Conservation (phyloP, 257 asterid species). For the Capsicum rhomboideum region DNA sequence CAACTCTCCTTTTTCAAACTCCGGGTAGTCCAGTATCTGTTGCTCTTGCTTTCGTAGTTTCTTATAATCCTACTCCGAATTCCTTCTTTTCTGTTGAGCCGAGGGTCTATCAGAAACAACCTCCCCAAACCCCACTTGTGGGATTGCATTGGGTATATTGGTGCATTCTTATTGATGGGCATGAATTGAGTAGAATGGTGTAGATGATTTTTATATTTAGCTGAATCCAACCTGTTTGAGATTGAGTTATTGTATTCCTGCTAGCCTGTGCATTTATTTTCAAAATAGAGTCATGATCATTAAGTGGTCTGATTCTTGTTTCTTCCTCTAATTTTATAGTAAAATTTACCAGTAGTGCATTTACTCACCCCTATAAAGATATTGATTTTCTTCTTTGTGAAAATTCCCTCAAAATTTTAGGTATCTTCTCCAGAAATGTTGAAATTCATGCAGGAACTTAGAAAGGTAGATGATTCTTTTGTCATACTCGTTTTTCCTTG, state of each 20-base stretch:
- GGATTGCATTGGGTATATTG: too few species aligned
- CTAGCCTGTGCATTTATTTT: background rate
- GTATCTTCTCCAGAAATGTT: slow-evolving; percentile 63
- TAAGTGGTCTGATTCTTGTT: background rate
- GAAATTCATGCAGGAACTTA: slow-evolving; percentile 65
- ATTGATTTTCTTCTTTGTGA: background rate
- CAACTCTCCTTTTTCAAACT: too few species aligned
- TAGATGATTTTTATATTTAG: background rate
- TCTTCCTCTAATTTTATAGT: background rate
- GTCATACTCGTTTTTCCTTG: background rate
- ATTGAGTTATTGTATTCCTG: background rate
- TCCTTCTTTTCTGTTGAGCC: too few species aligned
- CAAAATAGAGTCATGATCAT: background rate
- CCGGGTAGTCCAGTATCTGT: too few species aligned
- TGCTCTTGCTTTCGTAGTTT: too few species aligned
- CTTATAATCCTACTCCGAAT: too few species aligned
- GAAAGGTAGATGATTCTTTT: slow-evolving; percentile 43
- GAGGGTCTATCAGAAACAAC: too few species aligned
- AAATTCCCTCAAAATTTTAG: slow-evolving; percentile 22
- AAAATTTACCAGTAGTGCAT: background rate
- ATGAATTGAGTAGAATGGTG: background rate
- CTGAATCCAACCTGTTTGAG: background rate
- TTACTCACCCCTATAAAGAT: background rate
- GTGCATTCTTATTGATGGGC: background rate
- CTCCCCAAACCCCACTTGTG: too few species aligned